These are phyloP conservation scores for Gaeumannomyces tritici DNA, from an alignment of 2,329 filamentous ascomycete genomes.

Conservation along the genomic window DNA sequence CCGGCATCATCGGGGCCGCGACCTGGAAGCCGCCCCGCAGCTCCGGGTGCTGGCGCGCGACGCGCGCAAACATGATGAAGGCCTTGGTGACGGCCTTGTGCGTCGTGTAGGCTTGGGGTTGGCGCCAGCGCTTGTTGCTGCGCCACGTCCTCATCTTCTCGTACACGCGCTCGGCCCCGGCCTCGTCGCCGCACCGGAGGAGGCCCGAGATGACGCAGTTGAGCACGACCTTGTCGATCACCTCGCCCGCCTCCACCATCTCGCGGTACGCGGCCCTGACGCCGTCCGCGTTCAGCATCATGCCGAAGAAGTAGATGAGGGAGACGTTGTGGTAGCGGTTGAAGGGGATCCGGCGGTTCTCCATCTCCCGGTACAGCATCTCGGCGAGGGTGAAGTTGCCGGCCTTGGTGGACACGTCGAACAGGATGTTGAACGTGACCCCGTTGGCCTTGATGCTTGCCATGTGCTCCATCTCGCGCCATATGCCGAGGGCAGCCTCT, in stretches of 20 bases:
- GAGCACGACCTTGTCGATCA: constrained; percentile 78
- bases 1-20: constrained; percentile 57
- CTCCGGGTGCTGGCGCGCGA: constrained; percentile 45
- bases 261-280: constrained; percentile 71
- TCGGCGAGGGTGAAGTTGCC: constrained; percentile 78
- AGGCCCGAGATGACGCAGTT: constrained; percentile 80
- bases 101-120: constrained; percentile 33
- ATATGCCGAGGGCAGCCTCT: constrained; percentile 63
- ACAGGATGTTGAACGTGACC: constrained; percentile 90
- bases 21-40: constrained; percentile 48
- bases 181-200: constrained; percentile 64
- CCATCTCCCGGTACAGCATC: constrained; percentile 77
- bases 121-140: constrained; percentile 19
- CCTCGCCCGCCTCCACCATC: constrained; percentile 75
- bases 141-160: constrained; percentile 62
- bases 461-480: constrained; percentile 80
- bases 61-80: constrained; percentile 46
- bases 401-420: constrained; percentile 77
- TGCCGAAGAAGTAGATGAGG: constrained; percentile 75
- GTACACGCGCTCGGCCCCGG: constrained; percentile 73
- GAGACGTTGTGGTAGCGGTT: constrained; percentile 76
- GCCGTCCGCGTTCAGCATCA: constrained; percentile 61
- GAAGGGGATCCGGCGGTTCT: constrained; percentile 52
- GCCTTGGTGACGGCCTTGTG: constrained; percentile 41
- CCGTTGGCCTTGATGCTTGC: constrained; percentile 55